phyloP scores from a whole-genome alignment of 495 filamentous ascomycete species.

The Penicillium egyptiacum region DNA sequence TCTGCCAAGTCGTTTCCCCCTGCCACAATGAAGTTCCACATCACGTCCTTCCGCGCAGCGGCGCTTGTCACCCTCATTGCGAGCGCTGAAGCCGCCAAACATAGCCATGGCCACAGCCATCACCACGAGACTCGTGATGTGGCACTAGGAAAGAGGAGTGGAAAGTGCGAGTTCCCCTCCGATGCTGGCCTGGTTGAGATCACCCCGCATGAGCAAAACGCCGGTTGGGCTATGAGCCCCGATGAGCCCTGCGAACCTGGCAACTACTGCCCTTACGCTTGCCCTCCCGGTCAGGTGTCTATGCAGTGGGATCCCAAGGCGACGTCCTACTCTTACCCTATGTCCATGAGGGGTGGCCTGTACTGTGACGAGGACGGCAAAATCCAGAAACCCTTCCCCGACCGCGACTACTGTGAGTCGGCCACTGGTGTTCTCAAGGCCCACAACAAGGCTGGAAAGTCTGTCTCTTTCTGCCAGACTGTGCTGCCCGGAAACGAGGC shows the following conservation, averaged over 20 bases:
- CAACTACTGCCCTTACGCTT: slow-evolving; percentile 77
- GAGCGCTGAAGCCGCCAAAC: slow-evolving; percentile 43
- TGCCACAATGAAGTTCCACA: slow-evolving; percentile 40
- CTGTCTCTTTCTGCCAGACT: slow-evolving; percentile 78
- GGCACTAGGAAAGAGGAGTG: slow-evolving; percentile 43
- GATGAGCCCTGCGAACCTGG: slow-evolving; percentile 69
- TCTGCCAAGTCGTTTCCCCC: slow-evolving; percentile 5
- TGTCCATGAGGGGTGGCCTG: slow-evolving; percentile 76
- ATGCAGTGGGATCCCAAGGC: slow-evolving; percentile 75
- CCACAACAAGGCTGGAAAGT: slow-evolving; percentile 60
- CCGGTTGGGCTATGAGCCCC: slow-evolving; percentile 80
- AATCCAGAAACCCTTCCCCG: slow-evolving; percentile 69
- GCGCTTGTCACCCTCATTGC: slow-evolving; percentile 63
- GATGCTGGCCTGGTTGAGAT: slow-evolving; percentile 68
- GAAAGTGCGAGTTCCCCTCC: slow-evolving; percentile 63
- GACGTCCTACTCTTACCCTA: slow-evolving; percentile 65
- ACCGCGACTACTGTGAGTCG: slow-evolving; percentile 68
- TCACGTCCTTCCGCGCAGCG: slow-evolving; percentile 26
- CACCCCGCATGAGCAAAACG: slow-evolving; percentile 64
- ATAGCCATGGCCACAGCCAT: slow-evolving; percentile 38
- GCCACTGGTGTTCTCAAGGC: slow-evolving; percentile 64
- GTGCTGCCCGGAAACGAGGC: slow-evolving; percentile 84
- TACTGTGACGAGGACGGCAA: slow-evolving; percentile 69
- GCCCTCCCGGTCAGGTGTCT: slow-evolving; percentile 71
- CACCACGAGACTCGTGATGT: slow-evolving; percentile 28